These are phyloP conservation scores for Coemansia sp. DNA, from an alignment of 192 early-diverging fungal species.

Conservation along the genomic window DNA sequence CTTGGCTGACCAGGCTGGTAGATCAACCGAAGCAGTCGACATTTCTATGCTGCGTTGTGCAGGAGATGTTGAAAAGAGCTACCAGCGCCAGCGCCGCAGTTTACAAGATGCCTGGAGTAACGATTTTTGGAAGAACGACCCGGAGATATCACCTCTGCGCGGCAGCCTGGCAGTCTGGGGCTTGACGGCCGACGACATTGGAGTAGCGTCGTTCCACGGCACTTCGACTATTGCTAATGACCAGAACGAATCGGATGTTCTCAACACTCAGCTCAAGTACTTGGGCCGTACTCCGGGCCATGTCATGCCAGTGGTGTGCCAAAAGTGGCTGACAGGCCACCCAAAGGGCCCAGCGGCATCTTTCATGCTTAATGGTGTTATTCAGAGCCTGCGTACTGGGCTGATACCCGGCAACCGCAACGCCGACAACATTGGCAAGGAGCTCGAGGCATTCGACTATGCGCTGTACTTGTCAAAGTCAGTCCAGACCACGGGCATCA, in stretches of 20 bases:
- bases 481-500: conserved; percentile 66
- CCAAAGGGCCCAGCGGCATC: conserved; percentile 89
- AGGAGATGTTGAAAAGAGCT: conserved; percentile 61
- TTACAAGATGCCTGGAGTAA: conserved; percentile 71
- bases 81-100: conserved; percentile 65
- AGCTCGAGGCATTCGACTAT: conserved; percentile 73
- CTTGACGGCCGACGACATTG: conserved; percentile 87
- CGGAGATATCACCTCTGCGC: conserved; percentile 78
- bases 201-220: conserved; percentile 93
- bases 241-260: conserved; percentile 86
- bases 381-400: conserved; percentile 81
- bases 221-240: conserved; percentile 93
- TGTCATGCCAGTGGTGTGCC: conserved; percentile 77
- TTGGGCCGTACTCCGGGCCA: conserved; percentile 86
- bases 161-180: conserved; percentile 87
- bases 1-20: neutral
- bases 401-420: conserved; percentile 92
- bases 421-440: conserved; percentile 46
- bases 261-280: conserved; percentile 83
- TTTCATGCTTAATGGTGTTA: conserved; percentile 91
- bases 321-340: conserved; percentile 90
- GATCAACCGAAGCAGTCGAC: neutral
- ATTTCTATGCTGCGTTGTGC: neutral
- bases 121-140: conserved; percentile 75
- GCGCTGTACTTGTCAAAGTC: conserved; percentile 76